phyloP scores from a whole-genome alignment of 129 eudicot species.

The Artemisia argyi region DNA sequence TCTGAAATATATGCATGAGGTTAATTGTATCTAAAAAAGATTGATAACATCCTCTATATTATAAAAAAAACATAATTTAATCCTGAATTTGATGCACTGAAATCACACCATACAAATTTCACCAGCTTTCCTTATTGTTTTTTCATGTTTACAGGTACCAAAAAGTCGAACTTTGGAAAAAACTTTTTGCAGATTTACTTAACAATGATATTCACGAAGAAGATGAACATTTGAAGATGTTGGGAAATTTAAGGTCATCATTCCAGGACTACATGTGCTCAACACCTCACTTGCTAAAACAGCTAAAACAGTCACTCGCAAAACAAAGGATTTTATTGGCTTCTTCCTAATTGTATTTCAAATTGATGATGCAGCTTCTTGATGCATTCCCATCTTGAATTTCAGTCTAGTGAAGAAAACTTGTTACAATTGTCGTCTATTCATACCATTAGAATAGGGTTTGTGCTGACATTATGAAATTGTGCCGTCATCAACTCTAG shows the following conservation, averaged over 20 bases:
- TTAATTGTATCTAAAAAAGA: too few species aligned
- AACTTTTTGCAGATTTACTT: conserved; percentile 65
- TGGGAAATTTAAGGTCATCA: conserved; percentile 53
- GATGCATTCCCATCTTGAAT: too few species aligned
- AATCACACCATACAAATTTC: neutral
- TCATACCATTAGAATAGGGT: too few species aligned
- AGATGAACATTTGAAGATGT: conserved; percentile 45
- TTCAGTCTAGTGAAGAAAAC: too few species aligned
- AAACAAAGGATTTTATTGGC: conserved; percentile 83
- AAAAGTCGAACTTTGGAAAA: conserved; percentile 74
- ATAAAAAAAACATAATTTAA: too few species aligned
- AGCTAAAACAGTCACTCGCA: conserved; percentile 61
- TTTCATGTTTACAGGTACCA: conserved; percentile 52
- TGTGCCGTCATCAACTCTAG: too few species aligned
- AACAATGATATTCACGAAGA: conserved; percentile 36
- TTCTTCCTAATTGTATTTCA: conserved; percentile 40
- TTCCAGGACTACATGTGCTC: conserved; percentile 80
- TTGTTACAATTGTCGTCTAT: too few species aligned
- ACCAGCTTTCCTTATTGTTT: neutral
- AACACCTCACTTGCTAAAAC: conserved; percentile 57
- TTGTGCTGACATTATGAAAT: too few species aligned
- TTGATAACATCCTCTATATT: too few species aligned
- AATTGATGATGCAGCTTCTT: too few species aligned
- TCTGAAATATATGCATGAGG: too few species aligned
- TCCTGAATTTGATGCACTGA: too few species aligned